Evolutionary conservation across 2,329 filamentous ascomycete genomes (phyloP).

Genomic region (Gremmenia infestans): DNA sequence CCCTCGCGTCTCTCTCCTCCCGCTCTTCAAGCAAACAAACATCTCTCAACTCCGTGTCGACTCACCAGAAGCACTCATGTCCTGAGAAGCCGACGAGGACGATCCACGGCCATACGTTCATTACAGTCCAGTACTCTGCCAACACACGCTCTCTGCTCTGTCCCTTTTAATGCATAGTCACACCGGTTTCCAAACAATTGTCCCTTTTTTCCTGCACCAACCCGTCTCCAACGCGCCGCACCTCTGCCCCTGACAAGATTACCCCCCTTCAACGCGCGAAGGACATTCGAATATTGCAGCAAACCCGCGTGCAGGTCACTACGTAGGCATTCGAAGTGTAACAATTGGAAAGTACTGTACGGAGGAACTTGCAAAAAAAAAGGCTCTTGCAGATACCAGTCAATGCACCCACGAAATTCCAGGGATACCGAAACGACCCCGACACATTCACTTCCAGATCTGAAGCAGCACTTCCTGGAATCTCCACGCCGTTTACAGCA

Average conservation of each 20-base stretch:
- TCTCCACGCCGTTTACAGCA: slow-evolving; percentile 9
- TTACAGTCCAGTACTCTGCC: no score
- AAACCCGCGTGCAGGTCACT: slow-evolving; percentile 1
- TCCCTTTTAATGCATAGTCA: slow-evolving; percentile 16
- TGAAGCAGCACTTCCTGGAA: slow-evolving; percentile 17
- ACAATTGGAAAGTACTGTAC: not conserved
- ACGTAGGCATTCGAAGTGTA: not conserved
- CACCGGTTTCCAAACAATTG: slow-evolving; percentile 13
- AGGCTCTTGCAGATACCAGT: not conserved
- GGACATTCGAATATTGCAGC: slow-evolving; percentile 7
- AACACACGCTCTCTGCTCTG: not conserved
- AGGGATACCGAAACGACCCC: slow-evolving; percentile 15
- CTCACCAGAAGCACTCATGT: no score
- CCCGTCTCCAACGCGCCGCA: slow-evolving; percentile 15
- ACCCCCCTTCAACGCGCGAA: slow-evolving; percentile 6
- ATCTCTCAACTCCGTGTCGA: no score
- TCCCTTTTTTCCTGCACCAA: slow-evolving; percentile 17
- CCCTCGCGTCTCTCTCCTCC: no score
- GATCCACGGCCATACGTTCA: no score
- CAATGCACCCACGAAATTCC: slow-evolving; percentile 3
- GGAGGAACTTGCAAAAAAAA: not conserved
- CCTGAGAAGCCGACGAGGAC: no score
- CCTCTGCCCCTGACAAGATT: slow-evolving; percentile 7
- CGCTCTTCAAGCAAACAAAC: no score
- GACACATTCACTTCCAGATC: slow-evolving; percentile 17